Percentiles rank a stretch among this genome's conserved stretches.
These are phyloP conservation scores for Talaromyces trachyspermus DNA, from an alignment of 495 filamentous ascomycete genomes.

Conservation along the genomic window DNA sequence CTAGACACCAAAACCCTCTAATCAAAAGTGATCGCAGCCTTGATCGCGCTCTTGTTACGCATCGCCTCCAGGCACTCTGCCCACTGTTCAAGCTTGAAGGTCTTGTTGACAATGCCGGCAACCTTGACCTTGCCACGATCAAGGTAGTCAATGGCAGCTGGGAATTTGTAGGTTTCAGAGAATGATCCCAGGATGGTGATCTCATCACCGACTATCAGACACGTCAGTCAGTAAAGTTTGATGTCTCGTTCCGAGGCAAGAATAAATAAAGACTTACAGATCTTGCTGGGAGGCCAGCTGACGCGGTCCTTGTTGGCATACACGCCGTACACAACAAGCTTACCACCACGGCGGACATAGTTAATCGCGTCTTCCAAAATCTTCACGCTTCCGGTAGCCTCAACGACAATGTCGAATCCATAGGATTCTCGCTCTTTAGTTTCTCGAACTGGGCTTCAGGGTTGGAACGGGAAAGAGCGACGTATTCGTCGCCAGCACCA, in stretches of 20 bases:
- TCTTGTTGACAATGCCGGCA: conserved; percentile 45
- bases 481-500: conserved; percentile 57
- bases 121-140: conserved; percentile 60
- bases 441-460: conserved; percentile 50
- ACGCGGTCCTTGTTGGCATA: conserved; percentile 55
- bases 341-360: conserved; percentile 61
- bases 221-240: neutral
- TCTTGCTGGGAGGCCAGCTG: conserved; percentile 59
- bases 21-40: conserved; percentile 64
- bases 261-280: conserved; percentile 31
- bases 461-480: conserved; percentile 51
- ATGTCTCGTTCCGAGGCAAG: conserved; percentile 15
- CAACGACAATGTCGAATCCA: conserved; percentile 62
- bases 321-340: conserved; percentile 62
- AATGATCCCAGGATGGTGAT: conserved; percentile 66
- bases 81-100: conserved; percentile 42
- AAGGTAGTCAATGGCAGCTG: conserved; percentile 61
- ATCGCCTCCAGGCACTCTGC: conserved; percentile 35
- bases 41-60: conserved; percentile 61
- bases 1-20: conserved; percentile 19
- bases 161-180: conserved; percentile 68
- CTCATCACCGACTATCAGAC: conserved; percentile 40
- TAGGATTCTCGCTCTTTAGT: conserved; percentile 61
- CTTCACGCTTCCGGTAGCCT: conserved; percentile 57
- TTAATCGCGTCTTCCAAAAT: conserved; percentile 64